phyloP scores from a whole-genome alignment of 306 rosid genomes.

The Cucumis melo region DNA sequence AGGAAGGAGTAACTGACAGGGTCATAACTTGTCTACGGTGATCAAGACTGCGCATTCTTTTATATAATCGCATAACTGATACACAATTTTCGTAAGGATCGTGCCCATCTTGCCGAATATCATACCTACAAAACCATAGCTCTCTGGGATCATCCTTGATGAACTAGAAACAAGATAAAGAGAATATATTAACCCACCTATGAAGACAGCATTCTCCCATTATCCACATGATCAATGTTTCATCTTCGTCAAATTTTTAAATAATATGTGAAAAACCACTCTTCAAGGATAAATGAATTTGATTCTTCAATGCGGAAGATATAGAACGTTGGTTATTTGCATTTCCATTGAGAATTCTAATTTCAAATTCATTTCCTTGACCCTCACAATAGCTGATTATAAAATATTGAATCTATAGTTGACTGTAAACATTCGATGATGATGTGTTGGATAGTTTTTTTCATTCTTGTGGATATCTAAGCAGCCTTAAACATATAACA shows the following conservation, averaged over 20 bases:
- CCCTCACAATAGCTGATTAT: no score
- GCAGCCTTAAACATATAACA: not conserved
- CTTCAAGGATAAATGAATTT: no score
- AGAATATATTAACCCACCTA: not conserved
- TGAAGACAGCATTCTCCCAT: not conserved
- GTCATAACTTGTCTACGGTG: conserved; percentile 22
- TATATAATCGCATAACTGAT: conserved; percentile 66
- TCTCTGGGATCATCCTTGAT: not conserved
- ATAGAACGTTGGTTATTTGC: no score
- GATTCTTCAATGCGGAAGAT: no score
- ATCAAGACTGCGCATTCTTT: conserved; percentile 41
- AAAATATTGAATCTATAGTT: not conserved
- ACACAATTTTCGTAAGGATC: conserved; percentile 64
- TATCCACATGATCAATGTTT: not conserved
- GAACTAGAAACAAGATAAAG: not conserved
- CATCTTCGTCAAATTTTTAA: not conserved
- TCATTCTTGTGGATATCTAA: not conserved
- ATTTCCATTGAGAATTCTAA: no score
- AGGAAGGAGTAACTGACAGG: conserved; percentile 4
- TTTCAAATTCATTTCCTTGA: no score
- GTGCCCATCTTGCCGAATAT: conserved; percentile 46
- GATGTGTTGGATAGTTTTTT: not conserved
- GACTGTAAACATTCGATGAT: not conserved
- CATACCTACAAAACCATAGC: conserved; percentile 46
- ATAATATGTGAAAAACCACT: not conserved